Percentiles rank a stretch among this genome's conserved stretches.
These are phyloP conservation scores for Aspergillus hortae DNA, from an alignment of 2,329 filamentous ascomycete genomes.

Conservation along the genomic window DNA sequence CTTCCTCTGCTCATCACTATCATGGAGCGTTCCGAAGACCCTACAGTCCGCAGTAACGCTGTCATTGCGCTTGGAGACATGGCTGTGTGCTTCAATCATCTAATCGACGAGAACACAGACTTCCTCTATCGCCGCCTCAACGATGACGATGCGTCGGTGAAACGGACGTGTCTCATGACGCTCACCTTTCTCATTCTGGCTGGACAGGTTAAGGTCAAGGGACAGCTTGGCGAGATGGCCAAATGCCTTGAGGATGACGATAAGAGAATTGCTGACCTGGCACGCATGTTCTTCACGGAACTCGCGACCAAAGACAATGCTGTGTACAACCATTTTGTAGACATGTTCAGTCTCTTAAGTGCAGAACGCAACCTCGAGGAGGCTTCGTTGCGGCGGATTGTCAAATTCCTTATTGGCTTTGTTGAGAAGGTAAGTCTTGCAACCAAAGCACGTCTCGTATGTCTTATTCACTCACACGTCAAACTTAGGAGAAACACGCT, in stretches of 20 bases:
- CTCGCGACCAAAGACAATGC: constrained; percentile 97
- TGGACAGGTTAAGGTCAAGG: constrained; percentile 98
- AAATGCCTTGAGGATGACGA: constrained; percentile 98
- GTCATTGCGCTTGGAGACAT: constrained; percentile 97
- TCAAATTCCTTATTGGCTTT: constrained; percentile 91
- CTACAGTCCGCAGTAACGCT: constrained; percentile 90
- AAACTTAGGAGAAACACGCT: constrained; percentile 82
- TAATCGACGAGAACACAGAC: constrained; percentile 98
- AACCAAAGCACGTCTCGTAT: background rate
- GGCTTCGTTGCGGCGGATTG: constrained; percentile 77
- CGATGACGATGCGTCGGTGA: constrained; percentile 83
- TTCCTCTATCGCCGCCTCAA: constrained; percentile 93
- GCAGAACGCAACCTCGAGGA: constrained; percentile 78
- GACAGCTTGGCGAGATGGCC: constrained; percentile 96
- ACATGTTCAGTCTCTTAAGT: constrained; percentile 94
- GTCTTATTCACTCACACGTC: background rate
- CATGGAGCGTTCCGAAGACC: constrained; percentile 88
- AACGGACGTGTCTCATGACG: constrained; percentile 97
- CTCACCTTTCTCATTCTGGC: constrained; percentile 95
- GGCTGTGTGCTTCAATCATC: constrained; percentile 98
- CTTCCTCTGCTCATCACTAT: constrained; percentile 94
- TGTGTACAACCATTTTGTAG: constrained; percentile 98
- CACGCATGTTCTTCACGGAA: constrained; percentile 97
- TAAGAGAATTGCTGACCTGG: constrained; percentile 86
- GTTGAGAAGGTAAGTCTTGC: constrained; percentile 76